A percentile compares a stretch with the other conserved stretches of the same genome.
Evolutionary conservation across 768 basidiomycete genomes (phyloP).

Genomic region (Boletus patriciae): DNA sequence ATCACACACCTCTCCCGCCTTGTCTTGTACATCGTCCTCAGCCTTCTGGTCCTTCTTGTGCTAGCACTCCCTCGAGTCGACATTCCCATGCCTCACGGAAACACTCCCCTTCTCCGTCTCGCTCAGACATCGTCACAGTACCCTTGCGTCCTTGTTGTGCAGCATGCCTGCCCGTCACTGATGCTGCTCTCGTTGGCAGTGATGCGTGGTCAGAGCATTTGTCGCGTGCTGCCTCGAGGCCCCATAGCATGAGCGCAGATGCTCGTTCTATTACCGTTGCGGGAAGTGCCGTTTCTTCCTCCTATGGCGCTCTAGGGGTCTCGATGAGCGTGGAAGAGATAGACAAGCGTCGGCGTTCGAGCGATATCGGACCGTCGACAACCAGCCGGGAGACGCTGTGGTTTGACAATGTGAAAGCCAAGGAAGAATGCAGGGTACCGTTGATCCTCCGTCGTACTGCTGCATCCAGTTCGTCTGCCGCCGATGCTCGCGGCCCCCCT

Average conservation of each 20-base stretch:
- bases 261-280: slow-evolving; percentile 29
- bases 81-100: slow-evolving; percentile 21
- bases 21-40: slow-evolving; percentile 54
- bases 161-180: slow-evolving; percentile 59
- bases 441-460: background rate
- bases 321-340: slow-evolving; percentile 63
- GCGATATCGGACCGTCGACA: slow-evolving; percentile 29
- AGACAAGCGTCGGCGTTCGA: slow-evolving; percentile 53
- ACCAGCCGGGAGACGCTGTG: background rate
- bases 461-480: background rate
- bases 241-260: slow-evolving; percentile 47
- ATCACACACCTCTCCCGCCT: slow-evolving; percentile 44
- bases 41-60: slow-evolving; percentile 13
- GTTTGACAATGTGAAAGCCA: background rate
- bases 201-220: slow-evolving; percentile 65
- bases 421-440: background rate
- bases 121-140: slow-evolving; percentile 47
- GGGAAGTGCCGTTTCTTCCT: slow-evolving; percentile 34
- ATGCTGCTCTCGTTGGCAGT: slow-evolving; percentile 54
- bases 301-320: slow-evolving; percentile 24
- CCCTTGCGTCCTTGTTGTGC: slow-evolving; percentile 73
- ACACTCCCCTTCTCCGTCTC: slow-evolving; percentile 36
- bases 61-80: slow-evolving; percentile 2
- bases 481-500: background rate
- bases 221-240: slow-evolving; percentile 57